Percentiles rank a stretch among this genome's conserved stretches.
These are phyloP conservation scores for Calvatia gigantea DNA, from an alignment of 768 basidiomycete genomes.

Conservation along the genomic window DNA sequence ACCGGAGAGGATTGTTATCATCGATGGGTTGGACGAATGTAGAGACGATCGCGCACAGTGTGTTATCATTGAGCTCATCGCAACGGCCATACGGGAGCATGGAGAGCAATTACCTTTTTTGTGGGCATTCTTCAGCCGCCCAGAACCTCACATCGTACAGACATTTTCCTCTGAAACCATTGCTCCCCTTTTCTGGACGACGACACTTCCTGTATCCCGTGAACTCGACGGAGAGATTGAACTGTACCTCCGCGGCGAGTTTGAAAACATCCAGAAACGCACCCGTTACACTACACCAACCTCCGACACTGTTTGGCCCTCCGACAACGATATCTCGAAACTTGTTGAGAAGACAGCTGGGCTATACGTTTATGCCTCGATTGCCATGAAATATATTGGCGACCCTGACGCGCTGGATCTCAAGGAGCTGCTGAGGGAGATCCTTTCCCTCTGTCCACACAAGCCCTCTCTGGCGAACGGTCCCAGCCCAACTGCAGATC, in stretches of 20 bases:
- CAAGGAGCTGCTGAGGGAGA: neutral
- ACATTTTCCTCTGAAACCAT: neutral
- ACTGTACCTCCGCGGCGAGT: neutral
- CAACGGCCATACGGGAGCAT: neutral
- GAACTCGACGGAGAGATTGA: neutral
- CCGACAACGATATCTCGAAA: neutral
- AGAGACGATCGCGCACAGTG: neutral
- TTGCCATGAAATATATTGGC: neutral
- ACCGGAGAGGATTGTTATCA: neutral
- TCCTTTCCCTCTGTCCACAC: neutral
- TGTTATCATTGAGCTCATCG: neutral
- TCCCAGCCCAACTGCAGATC: neutral
- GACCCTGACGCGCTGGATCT: neutral
- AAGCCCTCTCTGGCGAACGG: too few relatives aligned
- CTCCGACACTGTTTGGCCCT: neutral
- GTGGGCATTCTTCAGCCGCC: slow-evolving; percentile 5
- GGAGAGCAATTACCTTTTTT: neutral
- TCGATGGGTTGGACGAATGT: slow-evolving; percentile 4
- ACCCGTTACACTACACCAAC: neutral
- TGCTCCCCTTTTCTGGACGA: neutral
- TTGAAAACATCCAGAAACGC: neutral
- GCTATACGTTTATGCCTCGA: neutral
- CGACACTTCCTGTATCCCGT: neutral
- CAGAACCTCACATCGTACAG: neutral
- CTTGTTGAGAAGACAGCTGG: neutral